Evolutionary conservation across 225 moss, liverwort and hornwort genomes (phyloP).

Genomic region (Polytrichum formosum): DNA sequence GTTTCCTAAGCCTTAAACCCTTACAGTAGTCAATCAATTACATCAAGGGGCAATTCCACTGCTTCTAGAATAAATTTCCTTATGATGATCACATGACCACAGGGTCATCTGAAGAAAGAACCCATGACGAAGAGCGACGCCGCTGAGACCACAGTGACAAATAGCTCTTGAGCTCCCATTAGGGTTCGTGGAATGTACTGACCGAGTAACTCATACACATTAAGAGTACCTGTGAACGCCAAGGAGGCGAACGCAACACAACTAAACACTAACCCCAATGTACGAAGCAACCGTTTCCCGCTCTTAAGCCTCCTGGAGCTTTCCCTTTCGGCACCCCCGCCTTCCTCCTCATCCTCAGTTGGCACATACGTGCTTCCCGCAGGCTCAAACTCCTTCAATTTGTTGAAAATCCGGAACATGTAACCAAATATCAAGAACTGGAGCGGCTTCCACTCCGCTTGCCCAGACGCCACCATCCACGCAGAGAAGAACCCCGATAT

Average conservation of each 20-base stretch:
- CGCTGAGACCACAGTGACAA: slow-evolving; percentile 39
- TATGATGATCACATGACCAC: neutral
- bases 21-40: neutral
- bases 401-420: slow-evolving; percentile 77
- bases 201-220: slow-evolving; percentile 70
- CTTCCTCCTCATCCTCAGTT: slow-evolving; percentile 52
- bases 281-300: slow-evolving; percentile 72
- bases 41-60: too few relatives aligned
- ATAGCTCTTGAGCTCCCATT: slow-evolving; percentile 67
- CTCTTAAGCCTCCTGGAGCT: slow-evolving; percentile 43
- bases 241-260: slow-evolving; percentile 70
- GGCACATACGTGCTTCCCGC: slow-evolving; percentile 38
- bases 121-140: slow-evolving; percentile 34
- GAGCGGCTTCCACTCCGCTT: slow-evolving; percentile 90
- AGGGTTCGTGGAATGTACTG: slow-evolving; percentile 71
- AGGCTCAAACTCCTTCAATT: slow-evolving; percentile 65
- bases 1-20: neutral
- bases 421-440: slow-evolving; percentile 91
- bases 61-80: too few relatives aligned
- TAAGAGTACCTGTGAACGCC: slow-evolving; percentile 81
- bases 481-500: slow-evolving; percentile 52
- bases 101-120: slow-evolving; percentile 41
- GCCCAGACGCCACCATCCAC: slow-evolving; percentile 55
- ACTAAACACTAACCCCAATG: slow-evolving; percentile 72
- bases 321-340: slow-evolving; percentile 24